A percentile compares a stretch with the other conserved stretches of the same genome.
phyloP scores from a whole-genome alignment of 2,329 filamentous ascomycete species.

The Fusarium sororula region DNA sequence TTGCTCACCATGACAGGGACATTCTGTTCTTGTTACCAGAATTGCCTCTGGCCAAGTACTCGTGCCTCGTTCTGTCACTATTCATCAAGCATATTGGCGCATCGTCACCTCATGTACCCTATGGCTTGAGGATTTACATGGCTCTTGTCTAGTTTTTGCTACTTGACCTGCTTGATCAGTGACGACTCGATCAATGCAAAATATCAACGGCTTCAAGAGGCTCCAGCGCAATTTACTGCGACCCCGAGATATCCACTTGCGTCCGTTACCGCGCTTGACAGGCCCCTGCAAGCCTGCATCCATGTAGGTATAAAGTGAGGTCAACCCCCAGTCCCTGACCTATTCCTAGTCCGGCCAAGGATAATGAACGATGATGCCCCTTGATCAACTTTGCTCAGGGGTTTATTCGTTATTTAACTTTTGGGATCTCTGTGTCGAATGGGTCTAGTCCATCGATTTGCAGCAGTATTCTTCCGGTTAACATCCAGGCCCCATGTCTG shows the following conservation, averaged over 20 bases:
- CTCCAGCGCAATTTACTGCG: constrained; percentile 39
- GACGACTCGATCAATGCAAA: background rate
- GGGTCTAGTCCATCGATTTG: background rate
- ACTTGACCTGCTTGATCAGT: background rate
- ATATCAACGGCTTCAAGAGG: constrained; percentile 3
- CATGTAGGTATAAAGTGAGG: background rate
- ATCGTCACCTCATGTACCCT: background rate
- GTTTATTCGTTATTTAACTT: constrained; percentile 2
- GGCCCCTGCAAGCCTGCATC: constrained; percentile 31
- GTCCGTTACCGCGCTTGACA: constrained; percentile 12
- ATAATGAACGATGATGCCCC: constrained; percentile 18
- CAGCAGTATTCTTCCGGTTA: background rate
- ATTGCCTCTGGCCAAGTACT: background rate
- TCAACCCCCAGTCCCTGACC: constrained; percentile 18
- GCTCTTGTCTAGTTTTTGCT: background rate
- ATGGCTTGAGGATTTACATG: constrained; percentile 24
- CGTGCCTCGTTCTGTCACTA: background rate
- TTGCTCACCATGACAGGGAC: background rate
- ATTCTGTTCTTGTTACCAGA: background rate
- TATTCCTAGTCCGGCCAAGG: constrained; percentile 25
- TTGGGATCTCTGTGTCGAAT: constrained; percentile 3
- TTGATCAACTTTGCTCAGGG: constrained; percentile 28
- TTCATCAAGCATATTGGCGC: background rate
- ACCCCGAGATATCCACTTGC: constrained; percentile 35
- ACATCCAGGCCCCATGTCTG: background rate